Conservation (phyloP, 805 yeast species). For the Candida gorgasii region DNA sequence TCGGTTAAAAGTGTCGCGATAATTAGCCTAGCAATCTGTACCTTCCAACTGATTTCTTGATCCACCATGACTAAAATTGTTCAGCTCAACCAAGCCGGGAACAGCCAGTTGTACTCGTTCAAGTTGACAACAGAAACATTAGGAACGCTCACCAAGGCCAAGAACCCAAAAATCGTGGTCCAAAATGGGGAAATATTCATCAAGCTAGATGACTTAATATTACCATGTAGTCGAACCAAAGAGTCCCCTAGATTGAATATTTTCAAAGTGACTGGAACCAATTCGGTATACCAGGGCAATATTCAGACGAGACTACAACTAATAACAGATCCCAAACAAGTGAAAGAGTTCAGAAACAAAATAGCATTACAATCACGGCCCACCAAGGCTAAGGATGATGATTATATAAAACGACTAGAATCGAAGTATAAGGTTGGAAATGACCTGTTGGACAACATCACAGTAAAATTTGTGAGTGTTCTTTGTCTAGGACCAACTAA, state of each 20-base stretch:
- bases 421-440: constrained; percentile 10
- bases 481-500: constrained; percentile 52
- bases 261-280: constrained; percentile 18
- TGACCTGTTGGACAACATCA: constrained; percentile 10
- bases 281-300: constrained; percentile 28
- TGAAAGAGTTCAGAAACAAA: neutral
- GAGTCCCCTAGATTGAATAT: constrained; percentile 40
- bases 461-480: constrained; percentile 39
- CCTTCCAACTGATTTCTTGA: constrained; percentile 2
- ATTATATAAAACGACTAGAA: constrained; percentile 2
- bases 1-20: constrained; percentile 7
- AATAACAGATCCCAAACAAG: constrained; percentile 27
- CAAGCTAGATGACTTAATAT: constrained; percentile 27
- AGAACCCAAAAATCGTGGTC: constrained; percentile 34
- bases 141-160: neutral
- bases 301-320: constrained; percentile 32
- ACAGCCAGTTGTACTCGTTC: neutral
- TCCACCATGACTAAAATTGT: constrained; percentile 21
- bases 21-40: neutral
- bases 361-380: constrained; percentile 1
- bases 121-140: constrained; percentile 1
- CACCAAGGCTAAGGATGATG: constrained; percentile 10
- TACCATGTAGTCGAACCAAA: constrained; percentile 34
- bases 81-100: constrained; percentile 2
- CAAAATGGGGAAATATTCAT: constrained; percentile 36